phyloP scores from a whole-genome alignment of 2,329 filamentous ascomycete species.

The Grosmannia penicillata region DNA sequence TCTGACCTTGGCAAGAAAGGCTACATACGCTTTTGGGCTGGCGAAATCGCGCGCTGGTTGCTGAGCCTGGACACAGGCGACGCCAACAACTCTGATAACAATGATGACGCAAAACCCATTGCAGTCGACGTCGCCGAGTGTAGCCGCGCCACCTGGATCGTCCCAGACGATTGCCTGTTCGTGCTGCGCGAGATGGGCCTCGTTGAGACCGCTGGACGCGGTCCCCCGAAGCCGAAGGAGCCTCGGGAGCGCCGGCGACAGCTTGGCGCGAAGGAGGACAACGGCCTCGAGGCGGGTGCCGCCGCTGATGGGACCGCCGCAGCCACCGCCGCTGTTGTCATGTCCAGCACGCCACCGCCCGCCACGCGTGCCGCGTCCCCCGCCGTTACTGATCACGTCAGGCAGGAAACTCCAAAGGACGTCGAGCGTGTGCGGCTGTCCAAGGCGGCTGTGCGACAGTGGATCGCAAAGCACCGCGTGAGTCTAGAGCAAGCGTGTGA shows the following conservation, averaged over 20 bases:
- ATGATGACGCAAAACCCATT: slow-evolving; percentile 19
- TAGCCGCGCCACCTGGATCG: slow-evolving; percentile 67
- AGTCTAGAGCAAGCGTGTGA: slow-evolving; percentile 53
- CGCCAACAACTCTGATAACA: not conserved
- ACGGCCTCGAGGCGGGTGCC: too few relatives aligned
- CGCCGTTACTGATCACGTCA: too few relatives aligned
- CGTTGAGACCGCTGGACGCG: slow-evolving; percentile 40
- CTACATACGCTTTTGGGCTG: slow-evolving; percentile 76
- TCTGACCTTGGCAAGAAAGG: slow-evolving; percentile 71
- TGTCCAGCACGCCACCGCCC: not conserved
- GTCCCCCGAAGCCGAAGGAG: slow-evolving; percentile 16
- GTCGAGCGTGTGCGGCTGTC: slow-evolving; percentile 36
- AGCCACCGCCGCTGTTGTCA: not conserved
- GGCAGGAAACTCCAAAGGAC: slow-evolving; percentile 15
- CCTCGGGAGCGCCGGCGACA: not conserved
- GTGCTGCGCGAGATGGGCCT: slow-evolving; percentile 71
- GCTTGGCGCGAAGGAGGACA: not conserved
- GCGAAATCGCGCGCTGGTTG: slow-evolving; percentile 63
- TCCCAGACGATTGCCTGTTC: slow-evolving; percentile 66
- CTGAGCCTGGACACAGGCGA: slow-evolving; percentile 20
- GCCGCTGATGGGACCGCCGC: too few relatives aligned
- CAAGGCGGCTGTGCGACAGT: slow-evolving; percentile 45
- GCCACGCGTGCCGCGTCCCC: too few relatives aligned
- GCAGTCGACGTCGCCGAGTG: slow-evolving; percentile 56
- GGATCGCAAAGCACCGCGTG: slow-evolving; percentile 49